These are phyloP conservation scores for Xylaria venustula DNA, from an alignment of 495 filamentous ascomycete genomes.

Conservation along the genomic window DNA sequence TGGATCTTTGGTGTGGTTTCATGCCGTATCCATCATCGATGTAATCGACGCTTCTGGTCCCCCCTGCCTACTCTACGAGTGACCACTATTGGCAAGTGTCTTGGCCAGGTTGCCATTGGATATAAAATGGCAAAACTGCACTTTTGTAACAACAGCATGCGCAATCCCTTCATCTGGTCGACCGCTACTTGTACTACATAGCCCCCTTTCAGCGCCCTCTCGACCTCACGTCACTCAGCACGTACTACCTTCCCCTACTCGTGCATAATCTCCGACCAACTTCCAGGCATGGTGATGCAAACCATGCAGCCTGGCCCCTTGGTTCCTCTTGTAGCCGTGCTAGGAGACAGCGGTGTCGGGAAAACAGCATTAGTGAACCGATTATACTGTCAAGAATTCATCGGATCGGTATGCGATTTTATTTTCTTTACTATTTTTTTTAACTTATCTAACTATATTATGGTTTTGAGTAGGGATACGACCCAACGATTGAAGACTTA, in stretches of 20 bases:
- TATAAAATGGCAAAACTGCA: slow-evolving; percentile 1
- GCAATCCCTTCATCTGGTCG: not conserved
- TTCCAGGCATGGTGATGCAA: not conserved
- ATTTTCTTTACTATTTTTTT: not conserved
- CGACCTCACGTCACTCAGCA: not conserved
- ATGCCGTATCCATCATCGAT: not conserved
- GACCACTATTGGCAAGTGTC: slow-evolving; percentile 1
- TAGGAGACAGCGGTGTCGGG: slow-evolving; percentile 72
- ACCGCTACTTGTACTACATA: not conserved
- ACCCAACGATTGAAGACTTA: not conserved
- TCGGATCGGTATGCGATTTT: not conserved
- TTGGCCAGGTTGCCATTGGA: slow-evolving; percentile 2
- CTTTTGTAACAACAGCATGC: not conserved
- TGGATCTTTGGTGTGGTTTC: not conserved
- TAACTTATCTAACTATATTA: not conserved
- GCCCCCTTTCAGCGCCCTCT: not conserved
- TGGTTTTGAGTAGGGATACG: not conserved
- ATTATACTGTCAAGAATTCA: slow-evolving; percentile 40
- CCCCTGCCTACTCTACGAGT: not conserved
- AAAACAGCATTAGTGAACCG: slow-evolving; percentile 76
- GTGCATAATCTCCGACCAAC: too few relatives aligned
- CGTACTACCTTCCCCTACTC: too few relatives aligned
- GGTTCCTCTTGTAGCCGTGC: slow-evolving; percentile 76
- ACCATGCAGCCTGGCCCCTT: slow-evolving; percentile 50
- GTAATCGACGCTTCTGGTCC: not conserved